Conservation (phyloP, 176 grass and related monocot species). For the Triticum timopheevii region DNA sequence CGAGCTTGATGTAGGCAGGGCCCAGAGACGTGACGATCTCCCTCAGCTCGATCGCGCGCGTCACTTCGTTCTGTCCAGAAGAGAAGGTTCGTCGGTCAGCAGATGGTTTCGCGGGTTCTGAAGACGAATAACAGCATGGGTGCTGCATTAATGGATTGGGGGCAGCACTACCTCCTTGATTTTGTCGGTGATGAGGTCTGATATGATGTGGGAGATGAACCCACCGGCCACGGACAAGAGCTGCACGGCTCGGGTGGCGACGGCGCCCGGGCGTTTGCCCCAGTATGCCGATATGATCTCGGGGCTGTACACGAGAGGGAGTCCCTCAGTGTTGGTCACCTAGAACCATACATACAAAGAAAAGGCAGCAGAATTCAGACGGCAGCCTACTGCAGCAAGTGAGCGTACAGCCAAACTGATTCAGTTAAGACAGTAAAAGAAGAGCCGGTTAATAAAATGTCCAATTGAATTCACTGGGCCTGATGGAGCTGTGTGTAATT, state of each 20-base stretch:
- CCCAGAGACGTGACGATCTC: constrained; percentile 95
- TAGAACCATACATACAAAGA: background rate
- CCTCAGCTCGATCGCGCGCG: constrained; percentile 86
- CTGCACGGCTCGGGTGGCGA: constrained; percentile 76
- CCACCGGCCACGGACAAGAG: constrained; percentile 88
- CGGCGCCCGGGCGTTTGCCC: constrained; percentile 69
- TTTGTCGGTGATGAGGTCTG: constrained; percentile 71
- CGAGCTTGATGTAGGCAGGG: constrained; percentile 96
- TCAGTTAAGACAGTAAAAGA: background rate
- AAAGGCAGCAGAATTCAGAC: too few species aligned
- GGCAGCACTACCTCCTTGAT: constrained; percentile 72
- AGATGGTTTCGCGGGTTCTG: background rate
- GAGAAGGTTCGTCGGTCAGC: constrained; percentile 2
- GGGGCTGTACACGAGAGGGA: constrained; percentile 85
- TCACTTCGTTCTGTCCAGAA: constrained; percentile 64
- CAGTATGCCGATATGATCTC: constrained; percentile 86
- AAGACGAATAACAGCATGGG: too few species aligned
- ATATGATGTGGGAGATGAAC: constrained; percentile 82
- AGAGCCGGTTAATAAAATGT: background rate
- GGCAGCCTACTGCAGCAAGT: background rate
- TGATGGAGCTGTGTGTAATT: too few species aligned
- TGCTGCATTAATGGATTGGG: background rate
- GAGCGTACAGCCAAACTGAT: background rate
- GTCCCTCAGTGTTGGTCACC: constrained; percentile 61
- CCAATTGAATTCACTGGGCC: too few species aligned